A percentile compares a stretch with the other conserved stretches of the same genome.
Evolutionary conservation across 1,139 yeast genomes (phyloP).

Genomic region (Geotrichum citri-aurantii): DNA sequence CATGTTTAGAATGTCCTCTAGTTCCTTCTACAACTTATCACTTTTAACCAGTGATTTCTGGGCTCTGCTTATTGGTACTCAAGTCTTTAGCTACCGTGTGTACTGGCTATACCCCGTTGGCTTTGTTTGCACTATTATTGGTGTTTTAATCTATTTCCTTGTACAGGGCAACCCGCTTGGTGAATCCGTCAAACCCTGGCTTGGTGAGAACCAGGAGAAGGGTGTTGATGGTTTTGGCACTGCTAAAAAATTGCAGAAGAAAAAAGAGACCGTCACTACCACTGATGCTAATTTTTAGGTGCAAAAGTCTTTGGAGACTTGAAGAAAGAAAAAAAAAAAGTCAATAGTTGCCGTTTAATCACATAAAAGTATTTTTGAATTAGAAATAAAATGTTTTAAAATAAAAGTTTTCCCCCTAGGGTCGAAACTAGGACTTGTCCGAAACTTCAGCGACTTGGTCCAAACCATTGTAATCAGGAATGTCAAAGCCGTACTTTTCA

Average conservation of each 20-base stretch:
- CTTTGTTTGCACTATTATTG: conserved; percentile 40
- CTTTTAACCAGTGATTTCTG: conserved; percentile 44
- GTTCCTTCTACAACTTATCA: conserved; percentile 43
- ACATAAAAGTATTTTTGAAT: too few relatives aligned
- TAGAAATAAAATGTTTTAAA: too few relatives aligned
- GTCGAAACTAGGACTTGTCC: not conserved
- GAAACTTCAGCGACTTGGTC: conserved; percentile 44
- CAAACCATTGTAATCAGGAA: conserved; percentile 48
- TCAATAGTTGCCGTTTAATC: not conserved
- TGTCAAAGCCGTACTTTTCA: conserved; percentile 59
- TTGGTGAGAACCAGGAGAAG: conserved; percentile 37
- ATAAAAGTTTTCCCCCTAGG: too few relatives aligned
- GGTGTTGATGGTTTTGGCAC: conserved; percentile 43
- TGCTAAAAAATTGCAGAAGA: conserved; percentile 24
- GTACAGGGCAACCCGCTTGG: conserved; percentile 36
- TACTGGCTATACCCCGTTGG: conserved; percentile 45
- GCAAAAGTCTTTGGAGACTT: not conserved
- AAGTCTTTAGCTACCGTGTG: conserved; percentile 41
- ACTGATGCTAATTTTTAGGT: not conserved
- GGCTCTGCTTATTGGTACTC: conserved; percentile 41
- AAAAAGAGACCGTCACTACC: not conserved
- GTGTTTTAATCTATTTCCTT: conserved; percentile 39
- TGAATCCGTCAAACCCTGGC: conserved; percentile 43
- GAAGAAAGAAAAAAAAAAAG: not conserved
- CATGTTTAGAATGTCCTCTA: conserved; percentile 43